Conservation (phyloP, 1,284 basidiomycete species). For the Rhodotorula mucilaginosa region DNA sequence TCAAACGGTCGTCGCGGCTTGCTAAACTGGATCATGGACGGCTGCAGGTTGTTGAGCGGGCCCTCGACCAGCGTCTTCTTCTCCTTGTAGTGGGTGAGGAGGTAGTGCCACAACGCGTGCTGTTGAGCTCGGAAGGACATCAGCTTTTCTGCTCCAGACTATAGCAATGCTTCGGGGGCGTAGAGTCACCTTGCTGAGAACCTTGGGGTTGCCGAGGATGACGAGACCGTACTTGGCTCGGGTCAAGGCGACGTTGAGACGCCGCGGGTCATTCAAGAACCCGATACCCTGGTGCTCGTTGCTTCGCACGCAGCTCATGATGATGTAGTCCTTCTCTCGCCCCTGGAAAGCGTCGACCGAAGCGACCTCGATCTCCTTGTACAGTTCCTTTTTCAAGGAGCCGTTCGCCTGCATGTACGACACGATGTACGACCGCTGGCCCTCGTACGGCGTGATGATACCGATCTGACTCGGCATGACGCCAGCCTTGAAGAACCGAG, state of each 20-base stretch:
- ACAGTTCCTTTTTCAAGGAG: slow-evolving; percentile 94
- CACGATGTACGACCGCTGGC: slow-evolving; percentile 97
- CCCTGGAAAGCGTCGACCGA: slow-evolving; percentile 99
- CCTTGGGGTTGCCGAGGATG: slow-evolving; percentile 96
- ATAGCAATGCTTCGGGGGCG: slow-evolving; percentile 6
- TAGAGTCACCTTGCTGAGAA: slow-evolving; percentile 82
- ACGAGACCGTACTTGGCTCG: slow-evolving; percentile 97
- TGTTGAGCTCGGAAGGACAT: slow-evolving; percentile 47
- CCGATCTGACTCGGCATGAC: slow-evolving; percentile 94
- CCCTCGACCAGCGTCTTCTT: slow-evolving; percentile 92
- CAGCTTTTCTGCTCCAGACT: not conserved
- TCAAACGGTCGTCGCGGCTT: slow-evolving; percentile 73
- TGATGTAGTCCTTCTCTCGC: slow-evolving; percentile 99
- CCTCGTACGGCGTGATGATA: slow-evolving; percentile 98
- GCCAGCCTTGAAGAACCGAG: slow-evolving; percentile 98
- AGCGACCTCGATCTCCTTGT: slow-evolving; percentile 99
- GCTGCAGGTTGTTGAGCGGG: slow-evolving; percentile 89
- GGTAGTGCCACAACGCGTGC: slow-evolving; percentile 98
- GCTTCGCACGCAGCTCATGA: slow-evolving; percentile 96
- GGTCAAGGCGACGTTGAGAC: slow-evolving; percentile 94
- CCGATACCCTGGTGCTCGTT: slow-evolving; percentile 99
- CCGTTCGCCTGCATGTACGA: slow-evolving; percentile 99
- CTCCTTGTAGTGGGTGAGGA: slow-evolving; percentile 98
- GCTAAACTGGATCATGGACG: slow-evolving; percentile 98
- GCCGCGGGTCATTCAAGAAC: slow-evolving; percentile 95